Evolutionary conservation across 352 stramenopile species (phyloP).

Genomic region (Aphanomyces astaci): DNA sequence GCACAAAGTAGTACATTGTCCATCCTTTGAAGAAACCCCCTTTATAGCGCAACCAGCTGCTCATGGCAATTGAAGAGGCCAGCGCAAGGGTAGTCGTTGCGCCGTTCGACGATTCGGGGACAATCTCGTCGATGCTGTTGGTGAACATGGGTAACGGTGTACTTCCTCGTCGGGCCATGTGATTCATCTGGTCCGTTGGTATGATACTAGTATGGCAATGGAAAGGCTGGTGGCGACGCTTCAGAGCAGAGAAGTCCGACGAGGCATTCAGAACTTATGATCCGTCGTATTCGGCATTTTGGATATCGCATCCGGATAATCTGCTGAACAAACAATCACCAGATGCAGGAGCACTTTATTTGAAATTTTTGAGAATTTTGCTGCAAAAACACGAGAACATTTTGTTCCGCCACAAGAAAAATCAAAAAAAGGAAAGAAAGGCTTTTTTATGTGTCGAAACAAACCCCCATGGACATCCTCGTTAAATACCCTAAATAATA

Average conservation of each 20-base stretch:
- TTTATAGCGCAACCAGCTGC: slow-evolving; percentile 16
- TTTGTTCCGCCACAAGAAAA: background rate
- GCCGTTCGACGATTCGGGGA: background rate
- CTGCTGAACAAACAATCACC: too few relatives aligned
- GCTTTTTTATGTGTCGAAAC: too few relatives aligned
- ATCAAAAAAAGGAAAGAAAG: too few relatives aligned
- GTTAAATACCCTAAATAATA: background rate
- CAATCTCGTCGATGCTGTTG: background rate
- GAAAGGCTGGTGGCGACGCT: background rate
- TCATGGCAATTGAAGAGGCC: background rate
- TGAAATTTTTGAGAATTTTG: background rate
- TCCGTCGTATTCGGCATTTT: background rate
- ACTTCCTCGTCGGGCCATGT: background rate
- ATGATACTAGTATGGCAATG: background rate
- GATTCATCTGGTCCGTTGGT: background rate
- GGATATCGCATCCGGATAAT: background rate
- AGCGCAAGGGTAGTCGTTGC: background rate
- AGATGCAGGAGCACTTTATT: too few relatives aligned
- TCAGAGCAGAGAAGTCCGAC: background rate
- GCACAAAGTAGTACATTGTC: slow-evolving; percentile 21
- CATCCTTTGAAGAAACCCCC: slow-evolving; percentile 20
- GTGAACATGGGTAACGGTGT: background rate
- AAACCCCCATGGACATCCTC: background rate
- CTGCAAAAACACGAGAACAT: background rate
- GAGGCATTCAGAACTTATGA: too few relatives aligned